phyloP scores from a whole-genome alignment of 169 alveolate genomes.

The Eimeria brunetti region DNA sequence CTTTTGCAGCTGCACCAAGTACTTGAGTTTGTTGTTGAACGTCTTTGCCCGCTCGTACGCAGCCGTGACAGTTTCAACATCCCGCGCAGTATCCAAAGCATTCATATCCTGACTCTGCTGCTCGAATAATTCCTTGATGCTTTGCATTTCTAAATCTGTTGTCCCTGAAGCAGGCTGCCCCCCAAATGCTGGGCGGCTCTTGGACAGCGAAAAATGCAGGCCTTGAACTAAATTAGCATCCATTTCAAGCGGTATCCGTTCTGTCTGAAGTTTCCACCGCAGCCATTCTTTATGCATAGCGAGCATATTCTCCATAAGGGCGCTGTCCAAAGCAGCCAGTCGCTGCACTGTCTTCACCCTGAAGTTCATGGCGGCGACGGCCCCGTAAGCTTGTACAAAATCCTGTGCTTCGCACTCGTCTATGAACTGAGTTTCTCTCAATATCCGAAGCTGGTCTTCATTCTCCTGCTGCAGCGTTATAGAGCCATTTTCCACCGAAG shows the following conservation, averaged over 20 bases:
- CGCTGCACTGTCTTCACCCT: neutral
- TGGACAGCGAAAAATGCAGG: neutral
- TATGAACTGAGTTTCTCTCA: neutral
- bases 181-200: neutral
- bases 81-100: neutral
- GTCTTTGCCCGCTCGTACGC: neutral
- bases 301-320: neutral
- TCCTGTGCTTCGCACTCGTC: neutral
- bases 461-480: neutral
- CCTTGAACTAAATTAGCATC: neutral
- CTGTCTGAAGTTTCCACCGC: neutral
- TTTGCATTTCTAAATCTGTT: neutral
- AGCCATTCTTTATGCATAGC: neutral
- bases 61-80: neutral
- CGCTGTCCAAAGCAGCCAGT: neutral
- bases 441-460: neutral
- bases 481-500: neutral
- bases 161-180: neutral
- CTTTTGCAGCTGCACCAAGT: neutral
- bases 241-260: neutral
- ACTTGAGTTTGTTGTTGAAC: neutral
- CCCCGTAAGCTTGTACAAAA: neutral
- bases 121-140: neutral
- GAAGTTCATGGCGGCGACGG: conserved; percentile 15
- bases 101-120: neutral